Base-by-base conservation (phyloP, 73 alveolate species). In the Blepharisma japonicum region DNA sequence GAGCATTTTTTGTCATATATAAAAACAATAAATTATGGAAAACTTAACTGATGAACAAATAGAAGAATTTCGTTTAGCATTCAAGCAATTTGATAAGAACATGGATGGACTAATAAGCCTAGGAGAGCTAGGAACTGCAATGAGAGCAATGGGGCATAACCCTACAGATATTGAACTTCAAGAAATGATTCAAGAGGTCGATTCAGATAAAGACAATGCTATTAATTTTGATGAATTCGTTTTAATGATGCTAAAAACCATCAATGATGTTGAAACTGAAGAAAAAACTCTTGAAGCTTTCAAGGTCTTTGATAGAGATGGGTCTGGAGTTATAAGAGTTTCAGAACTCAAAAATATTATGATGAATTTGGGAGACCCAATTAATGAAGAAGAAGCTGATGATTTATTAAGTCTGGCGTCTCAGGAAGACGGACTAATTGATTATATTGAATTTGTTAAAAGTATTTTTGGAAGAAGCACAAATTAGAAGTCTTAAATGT, bases 211-310 rank as follows among this genome's bases (percentile, higher is more conserved):
- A 20, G 89, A 93, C 71, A 92, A 92, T 0, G 93, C 88, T 70
- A 89, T 93, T 18, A 94, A 93, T 82, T 91, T 84, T 84, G 96
- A 87, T 45, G 96, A 88, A 78, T 93, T 93, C 83, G 87, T 85
- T 42, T 74, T 81, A 67, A 74, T 91, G 61, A 86, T 93, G 92
- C 71, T 95, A 84, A 50, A 87, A 87, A 39, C 96, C 84, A 78
- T 80, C 38, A 48, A 32, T 46, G 88, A 84, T 49, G 82, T 82
- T 51, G 99, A 97, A 83, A 88, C 98, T 47, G 99, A 97, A 82
- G 99, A 97, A 85, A 99, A 97, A 78, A 90, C 95, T 77, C 88
- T 95, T 61, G 99, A 97, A 86, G 98, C 99, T 80, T 97, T 95
- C 92, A 95, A 97, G 94, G 98, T 95, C 90, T 96, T 95, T 88